phyloP scores from a whole-genome alignment of 2,329 filamentous ascomycete species.

The Microdochium bolleyi region DNA sequence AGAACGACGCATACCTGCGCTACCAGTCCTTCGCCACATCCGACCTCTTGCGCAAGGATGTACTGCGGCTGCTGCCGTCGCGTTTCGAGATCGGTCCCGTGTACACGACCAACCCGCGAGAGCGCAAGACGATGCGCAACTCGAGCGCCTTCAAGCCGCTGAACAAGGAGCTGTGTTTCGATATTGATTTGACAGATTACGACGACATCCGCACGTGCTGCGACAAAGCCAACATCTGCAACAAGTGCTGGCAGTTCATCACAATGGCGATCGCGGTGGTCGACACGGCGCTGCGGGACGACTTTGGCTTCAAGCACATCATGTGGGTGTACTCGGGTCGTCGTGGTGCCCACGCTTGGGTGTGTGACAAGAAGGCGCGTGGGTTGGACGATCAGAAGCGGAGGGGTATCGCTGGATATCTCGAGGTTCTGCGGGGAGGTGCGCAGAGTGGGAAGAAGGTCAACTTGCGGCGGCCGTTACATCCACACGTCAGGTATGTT shows the following conservation, averaged over 20 bases:
- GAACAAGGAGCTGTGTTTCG: slow-evolving; percentile 92
- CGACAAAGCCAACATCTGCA: slow-evolving; percentile 85
- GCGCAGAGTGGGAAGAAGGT: slow-evolving; percentile 81
- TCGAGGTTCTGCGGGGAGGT: slow-evolving; percentile 84
- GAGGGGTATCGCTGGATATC: slow-evolving; percentile 77
- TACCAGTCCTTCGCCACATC: slow-evolving; percentile 65
- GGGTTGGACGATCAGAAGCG: slow-evolving; percentile 80
- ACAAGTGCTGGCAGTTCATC: slow-evolving; percentile 93
- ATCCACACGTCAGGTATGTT: slow-evolving; percentile 73
- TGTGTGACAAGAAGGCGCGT: slow-evolving; percentile 84
- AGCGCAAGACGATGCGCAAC: slow-evolving; percentile 81
- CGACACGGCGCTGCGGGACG: slow-evolving; percentile 77
- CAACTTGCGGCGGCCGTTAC: slow-evolving; percentile 74
- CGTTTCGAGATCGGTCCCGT: slow-evolving; percentile 99
- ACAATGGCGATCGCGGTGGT: slow-evolving; percentile 96
- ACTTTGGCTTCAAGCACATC: slow-evolving; percentile 95
- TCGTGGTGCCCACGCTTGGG: slow-evolving; percentile 95
- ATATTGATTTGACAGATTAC: slow-evolving; percentile 99
- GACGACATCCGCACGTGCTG: slow-evolving; percentile 96
- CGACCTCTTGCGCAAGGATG: slow-evolving; percentile 76
- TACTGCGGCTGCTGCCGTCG: slow-evolving; percentile 77
- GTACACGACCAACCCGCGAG: slow-evolving; percentile 87
- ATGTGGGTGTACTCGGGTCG: slow-evolving; percentile 98
- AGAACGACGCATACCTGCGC: slow-evolving; percentile 83
- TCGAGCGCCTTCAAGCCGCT: slow-evolving; percentile 76